Percentiles rank a stretch among this genome's conserved stretches.
phyloP scores from a whole-genome alignment of 1,284 basidiomycete genomes.

The Microbotryum saponariae region DNA sequence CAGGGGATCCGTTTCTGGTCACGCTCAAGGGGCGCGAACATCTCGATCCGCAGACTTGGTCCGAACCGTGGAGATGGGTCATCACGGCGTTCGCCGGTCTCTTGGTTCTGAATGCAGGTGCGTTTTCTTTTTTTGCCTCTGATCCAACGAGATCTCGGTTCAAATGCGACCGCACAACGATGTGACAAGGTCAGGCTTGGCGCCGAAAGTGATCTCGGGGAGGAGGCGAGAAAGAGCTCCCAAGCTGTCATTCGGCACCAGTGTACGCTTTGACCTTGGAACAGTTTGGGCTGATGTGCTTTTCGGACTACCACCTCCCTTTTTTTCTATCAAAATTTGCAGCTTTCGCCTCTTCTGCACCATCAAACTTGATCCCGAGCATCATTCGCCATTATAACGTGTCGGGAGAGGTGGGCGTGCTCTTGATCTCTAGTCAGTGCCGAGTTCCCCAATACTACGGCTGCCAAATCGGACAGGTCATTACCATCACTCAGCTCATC shows the following conservation, averaged over 20 bases:
- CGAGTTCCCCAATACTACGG: no score
- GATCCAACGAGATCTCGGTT: background rate
- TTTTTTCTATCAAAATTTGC: background rate
- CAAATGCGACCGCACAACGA: no score
- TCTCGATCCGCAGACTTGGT: constrained; percentile 54
- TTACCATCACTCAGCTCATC: no score
- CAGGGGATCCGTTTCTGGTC: constrained; percentile 40
- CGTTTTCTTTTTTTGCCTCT: background rate
- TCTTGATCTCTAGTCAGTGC: constrained; percentile 44
- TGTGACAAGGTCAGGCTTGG: no score
- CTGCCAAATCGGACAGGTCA: no score
- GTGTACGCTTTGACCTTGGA: no score
- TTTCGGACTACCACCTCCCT: no score
- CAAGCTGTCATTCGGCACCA: no score
- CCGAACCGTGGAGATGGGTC: constrained; percentile 53
- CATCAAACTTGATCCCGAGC: constrained; percentile 47
- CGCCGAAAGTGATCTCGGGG: no score
- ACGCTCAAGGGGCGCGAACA: constrained; percentile 44
- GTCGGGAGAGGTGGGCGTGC: constrained; percentile 49
- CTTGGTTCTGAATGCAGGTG: constrained; percentile 59
- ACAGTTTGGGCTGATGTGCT: no score
- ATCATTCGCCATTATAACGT: constrained; percentile 53
- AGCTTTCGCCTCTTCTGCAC: constrained; percentile 56
- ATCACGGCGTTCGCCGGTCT: constrained; percentile 55
- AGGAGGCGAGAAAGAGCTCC: no score